These are phyloP conservation scores for Chenopodium formosanum DNA, from an alignment of 148 eudicot genomes.

Conservation along the genomic window DNA sequence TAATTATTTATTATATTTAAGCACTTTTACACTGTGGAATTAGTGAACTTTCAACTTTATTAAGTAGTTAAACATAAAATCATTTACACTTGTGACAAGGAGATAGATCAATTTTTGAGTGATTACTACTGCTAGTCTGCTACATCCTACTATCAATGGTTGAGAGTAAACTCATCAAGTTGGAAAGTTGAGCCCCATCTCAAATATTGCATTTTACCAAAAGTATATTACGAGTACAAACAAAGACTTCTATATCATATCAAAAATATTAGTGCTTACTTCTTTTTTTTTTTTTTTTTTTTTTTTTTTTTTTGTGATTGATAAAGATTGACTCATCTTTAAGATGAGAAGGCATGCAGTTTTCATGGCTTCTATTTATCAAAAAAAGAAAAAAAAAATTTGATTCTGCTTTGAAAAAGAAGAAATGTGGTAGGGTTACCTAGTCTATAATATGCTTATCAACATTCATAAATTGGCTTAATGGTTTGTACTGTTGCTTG, in stretches of 20 bases:
- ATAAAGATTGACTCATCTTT: conserved; percentile 21
- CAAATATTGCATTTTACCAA: neutral
- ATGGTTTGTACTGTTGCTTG: conserved; percentile 17
- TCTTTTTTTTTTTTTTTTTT: neutral
- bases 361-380: conserved; percentile 19
- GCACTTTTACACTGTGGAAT: neutral
- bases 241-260: conserved; percentile 13
- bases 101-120: neutral
- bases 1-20: neutral
- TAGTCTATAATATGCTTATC: conserved; percentile 8
- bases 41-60: neutral
- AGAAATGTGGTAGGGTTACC: conserved; percentile 12
- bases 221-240: conserved; percentile 12
- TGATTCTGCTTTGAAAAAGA: conserved; percentile 16
- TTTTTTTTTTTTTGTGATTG: neutral
- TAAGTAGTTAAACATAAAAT: neutral
- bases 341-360: conserved; percentile 24
- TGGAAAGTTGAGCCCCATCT: neutral
- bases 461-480: neutral
- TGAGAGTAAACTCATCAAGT: conserved; percentile 2
- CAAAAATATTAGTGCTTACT: conserved; percentile 16
- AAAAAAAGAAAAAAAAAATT: neutral
- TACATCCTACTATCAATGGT: neutral
- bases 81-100: neutral
- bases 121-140: neutral